These are phyloP conservation scores for Coleophoma cylindrospora DNA, from an alignment of 2,329 filamentous ascomycete species.

Conservation along the genomic window DNA sequence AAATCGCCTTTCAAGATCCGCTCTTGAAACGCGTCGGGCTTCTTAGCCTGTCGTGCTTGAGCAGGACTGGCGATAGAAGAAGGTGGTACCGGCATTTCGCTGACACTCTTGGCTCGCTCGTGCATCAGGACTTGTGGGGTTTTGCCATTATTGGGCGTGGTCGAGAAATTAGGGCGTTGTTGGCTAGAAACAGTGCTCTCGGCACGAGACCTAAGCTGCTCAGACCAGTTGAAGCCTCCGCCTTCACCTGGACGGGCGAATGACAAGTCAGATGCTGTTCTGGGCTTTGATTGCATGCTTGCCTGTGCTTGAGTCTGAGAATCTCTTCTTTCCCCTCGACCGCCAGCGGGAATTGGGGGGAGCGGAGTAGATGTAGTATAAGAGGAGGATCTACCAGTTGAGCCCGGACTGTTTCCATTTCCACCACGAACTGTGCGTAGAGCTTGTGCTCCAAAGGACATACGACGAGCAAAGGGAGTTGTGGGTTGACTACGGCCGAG, in stretches of 20 bases:
- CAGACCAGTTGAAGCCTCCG: slow-evolving; percentile 88
- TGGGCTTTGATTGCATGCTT: slow-evolving; percentile 51
- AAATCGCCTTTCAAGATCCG: slow-evolving; percentile 97
- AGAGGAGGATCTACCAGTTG: slow-evolving; percentile 24
- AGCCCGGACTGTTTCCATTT: slow-evolving; percentile 23
- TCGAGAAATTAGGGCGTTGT: slow-evolving; percentile 50
- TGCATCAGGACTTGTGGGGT: slow-evolving; percentile 36
- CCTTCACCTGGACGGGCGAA: slow-evolving; percentile 70
- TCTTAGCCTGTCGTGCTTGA: slow-evolving; percentile 42
- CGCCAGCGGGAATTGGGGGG: slow-evolving; percentile 20
- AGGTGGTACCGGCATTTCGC: slow-evolving; percentile 55
- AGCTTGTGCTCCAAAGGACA: slow-evolving; percentile 85
- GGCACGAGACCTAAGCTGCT: slow-evolving; percentile 87
- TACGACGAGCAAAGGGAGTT: slow-evolving; percentile 75
- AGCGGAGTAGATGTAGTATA: slow-evolving; percentile 19
- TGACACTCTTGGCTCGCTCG: slow-evolving; percentile 66
- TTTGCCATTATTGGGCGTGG: slow-evolving; percentile 38
- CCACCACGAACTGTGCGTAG: slow-evolving; percentile 29
- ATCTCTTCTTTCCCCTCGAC: slow-evolving; percentile 18
- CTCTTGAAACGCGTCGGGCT: slow-evolving; percentile 94
- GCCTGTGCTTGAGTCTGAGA: slow-evolving; percentile 36
- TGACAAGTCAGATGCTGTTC: slow-evolving; percentile 62
- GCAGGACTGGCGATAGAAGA: slow-evolving; percentile 26
- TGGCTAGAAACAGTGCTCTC: slow-evolving; percentile 65
- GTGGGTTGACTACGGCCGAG: slow-evolving; percentile 51